Conservation (phyloP, 2,329 filamentous ascomycete genomes). For the Cladobotryum mycophilum region DNA sequence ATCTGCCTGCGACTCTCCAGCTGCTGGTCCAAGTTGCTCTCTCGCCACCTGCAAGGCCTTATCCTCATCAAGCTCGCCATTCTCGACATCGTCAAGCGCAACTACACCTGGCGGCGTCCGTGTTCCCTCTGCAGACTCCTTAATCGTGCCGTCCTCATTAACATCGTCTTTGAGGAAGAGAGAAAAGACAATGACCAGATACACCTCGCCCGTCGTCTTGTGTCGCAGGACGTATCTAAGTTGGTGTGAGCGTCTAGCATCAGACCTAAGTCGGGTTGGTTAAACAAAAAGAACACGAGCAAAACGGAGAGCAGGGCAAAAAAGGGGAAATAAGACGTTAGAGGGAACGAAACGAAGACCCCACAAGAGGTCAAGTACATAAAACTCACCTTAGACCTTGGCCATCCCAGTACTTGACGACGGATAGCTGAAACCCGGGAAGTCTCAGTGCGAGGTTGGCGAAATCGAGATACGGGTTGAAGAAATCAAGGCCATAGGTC, state of each 20-base stretch:
- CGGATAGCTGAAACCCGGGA: constrained; percentile 65
- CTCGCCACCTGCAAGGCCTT: constrained; percentile 13
- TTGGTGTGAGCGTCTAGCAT: constrained; percentile 63
- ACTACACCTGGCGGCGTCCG: constrained; percentile 9
- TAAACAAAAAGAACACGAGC: constrained; percentile 13
- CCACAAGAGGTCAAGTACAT: background rate
- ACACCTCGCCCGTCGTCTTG: constrained; percentile 62
- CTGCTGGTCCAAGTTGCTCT: constrained; percentile 27
- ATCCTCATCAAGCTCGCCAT: constrained; percentile 27
- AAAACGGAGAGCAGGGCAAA: background rate
- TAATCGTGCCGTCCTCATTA: constrained; percentile 52
- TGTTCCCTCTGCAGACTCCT: constrained; percentile 31
- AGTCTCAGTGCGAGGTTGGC: constrained; percentile 62
- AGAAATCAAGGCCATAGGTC: constrained; percentile 62
- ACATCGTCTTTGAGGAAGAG: constrained; percentile 64
- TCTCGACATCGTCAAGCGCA: constrained; percentile 18
- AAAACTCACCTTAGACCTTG: constrained; percentile 63
- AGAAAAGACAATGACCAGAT: constrained; percentile 77
- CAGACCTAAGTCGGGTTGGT: constrained; percentile 19
- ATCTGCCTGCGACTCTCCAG: constrained; percentile 22
- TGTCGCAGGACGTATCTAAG: constrained; percentile 92
- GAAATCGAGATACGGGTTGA: constrained; percentile 89
- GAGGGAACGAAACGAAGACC: background rate
- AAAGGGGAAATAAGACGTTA: background rate
- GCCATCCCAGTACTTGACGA: constrained; percentile 76